A percentile compares a stretch with the other conserved stretches of the same genome.
These are phyloP conservation scores for Microthlaspi erraticum DNA, from an alignment of 345 rosid genomes.

Conservation along the genomic window DNA sequence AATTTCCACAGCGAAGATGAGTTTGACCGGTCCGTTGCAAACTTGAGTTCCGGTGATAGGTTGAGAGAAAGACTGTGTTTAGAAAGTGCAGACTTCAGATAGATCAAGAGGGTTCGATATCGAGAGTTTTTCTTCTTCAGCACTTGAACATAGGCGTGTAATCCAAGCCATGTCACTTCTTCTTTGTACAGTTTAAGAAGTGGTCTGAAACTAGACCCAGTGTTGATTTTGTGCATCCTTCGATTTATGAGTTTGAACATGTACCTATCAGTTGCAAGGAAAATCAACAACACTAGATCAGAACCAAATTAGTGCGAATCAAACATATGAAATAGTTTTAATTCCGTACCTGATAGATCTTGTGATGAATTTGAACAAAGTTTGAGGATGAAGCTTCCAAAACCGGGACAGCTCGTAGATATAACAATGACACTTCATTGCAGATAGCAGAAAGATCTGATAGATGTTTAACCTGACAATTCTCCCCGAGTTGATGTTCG, in stretches of 20 bases:
- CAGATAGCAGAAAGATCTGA: constrained; percentile 75
- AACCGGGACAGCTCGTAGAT: constrained; percentile 56
- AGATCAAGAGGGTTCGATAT: constrained; percentile 52
- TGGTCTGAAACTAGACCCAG: constrained; percentile 43
- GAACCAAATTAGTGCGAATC: constrained; percentile 4
- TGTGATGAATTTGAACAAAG: constrained; percentile 50
- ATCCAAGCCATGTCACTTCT: constrained; percentile 86
- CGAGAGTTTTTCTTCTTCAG: constrained; percentile 67
- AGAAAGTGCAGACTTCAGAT: constrained; percentile 49
- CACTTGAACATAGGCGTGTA: constrained; percentile 64
- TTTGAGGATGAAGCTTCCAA: constrained; percentile 52
- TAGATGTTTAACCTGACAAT: constrained; percentile 78
- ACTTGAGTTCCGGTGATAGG: constrained; percentile 49
- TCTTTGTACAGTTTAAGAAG: constrained; percentile 49
- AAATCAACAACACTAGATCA: constrained; percentile 7
- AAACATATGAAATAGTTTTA: constrained; percentile 1
- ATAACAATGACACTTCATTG: constrained; percentile 86
- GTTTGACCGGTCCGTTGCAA: constrained; percentile 64
- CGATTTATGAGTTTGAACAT: constrained; percentile 56
- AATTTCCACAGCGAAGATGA: constrained; percentile 74
- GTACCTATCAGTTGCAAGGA: constrained; percentile 50
- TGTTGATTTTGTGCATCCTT: constrained; percentile 50
- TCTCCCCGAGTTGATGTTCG: constrained; percentile 70
- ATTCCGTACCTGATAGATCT: constrained; percentile 61
- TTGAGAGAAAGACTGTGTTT: constrained; percentile 43